Conservation (phyloP, 2,329 filamentous ascomycete species). For the Colletotrichum nymphaeae region DNA sequence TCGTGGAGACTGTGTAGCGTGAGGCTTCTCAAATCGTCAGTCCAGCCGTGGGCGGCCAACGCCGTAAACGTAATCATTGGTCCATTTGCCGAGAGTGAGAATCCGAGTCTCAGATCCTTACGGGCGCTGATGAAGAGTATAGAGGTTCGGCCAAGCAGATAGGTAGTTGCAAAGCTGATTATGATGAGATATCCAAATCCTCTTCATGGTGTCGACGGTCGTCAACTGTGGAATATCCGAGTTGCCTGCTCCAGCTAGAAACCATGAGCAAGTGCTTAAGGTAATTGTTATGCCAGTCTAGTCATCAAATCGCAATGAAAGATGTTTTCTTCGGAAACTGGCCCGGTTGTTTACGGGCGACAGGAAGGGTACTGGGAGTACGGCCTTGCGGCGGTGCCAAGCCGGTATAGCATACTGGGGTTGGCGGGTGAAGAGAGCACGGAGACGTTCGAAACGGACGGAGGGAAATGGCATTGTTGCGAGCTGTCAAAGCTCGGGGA, state of each 20-base stretch:
- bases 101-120: neutral
- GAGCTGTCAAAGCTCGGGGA: slow-evolving; percentile 17
- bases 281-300: neutral
- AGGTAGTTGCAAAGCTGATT: too few species aligned
- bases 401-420: slow-evolving; percentile 9
- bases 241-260: neutral
- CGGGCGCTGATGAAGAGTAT: neutral
- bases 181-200: neutral
- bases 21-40: neutral
- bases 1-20: slow-evolving; percentile 5
- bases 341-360: neutral
- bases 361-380: neutral
- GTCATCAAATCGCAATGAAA: neutral
- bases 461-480: slow-evolving; percentile 24
- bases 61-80: slow-evolving; percentile 6
- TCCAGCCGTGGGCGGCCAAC: neutral
- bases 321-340: neutral
- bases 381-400: slow-evolving; percentile 17
- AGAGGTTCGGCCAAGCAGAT: neutral
- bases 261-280: neutral
- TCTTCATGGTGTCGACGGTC: too few species aligned
- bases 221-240: neutral
- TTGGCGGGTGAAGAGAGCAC: neutral
- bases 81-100: neutral
- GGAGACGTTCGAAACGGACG: slow-evolving; percentile 16